These are phyloP conservation scores for Sarocladium strictum DNA, from an alignment of 2,329 filamentous ascomycete genomes.

Conservation along the genomic window DNA sequence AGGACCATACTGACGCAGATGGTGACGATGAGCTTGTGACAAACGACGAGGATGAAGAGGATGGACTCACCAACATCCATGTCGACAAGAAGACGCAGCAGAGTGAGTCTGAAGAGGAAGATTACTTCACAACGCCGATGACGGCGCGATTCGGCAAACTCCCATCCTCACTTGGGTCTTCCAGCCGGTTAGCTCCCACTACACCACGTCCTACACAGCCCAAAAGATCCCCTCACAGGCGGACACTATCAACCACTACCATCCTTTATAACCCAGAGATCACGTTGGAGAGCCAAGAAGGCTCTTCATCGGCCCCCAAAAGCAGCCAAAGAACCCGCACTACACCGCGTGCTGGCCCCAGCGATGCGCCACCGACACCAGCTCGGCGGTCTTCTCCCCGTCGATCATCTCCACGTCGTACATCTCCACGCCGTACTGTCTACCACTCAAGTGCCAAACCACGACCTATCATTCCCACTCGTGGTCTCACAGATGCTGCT, in stretches of 20 bases:
- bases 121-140: constrained; percentile 51
- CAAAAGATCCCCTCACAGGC: constrained; percentile 49
- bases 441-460: constrained; percentile 44
- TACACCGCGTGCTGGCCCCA: constrained; percentile 3
- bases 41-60: constrained; percentile 66
- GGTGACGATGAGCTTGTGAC: constrained; percentile 87
- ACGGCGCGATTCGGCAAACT: constrained; percentile 33
- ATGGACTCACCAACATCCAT: constrained; percentile 38
- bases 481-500: constrained; percentile 27
- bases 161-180: constrained; percentile 28
- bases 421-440: constrained; percentile 37
- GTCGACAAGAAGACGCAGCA: constrained; percentile 23
- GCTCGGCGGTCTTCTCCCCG: constrained; percentile 38
- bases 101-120: constrained; percentile 30
- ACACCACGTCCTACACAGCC: constrained; percentile 26
- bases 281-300: constrained; percentile 27
- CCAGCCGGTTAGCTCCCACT: constrained; percentile 21
- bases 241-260: constrained; percentile 75
- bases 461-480: constrained; percentile 48
- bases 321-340: constrained; percentile 6
- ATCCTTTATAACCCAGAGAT: constrained; percentile 74
- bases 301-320: constrained; percentile 36
- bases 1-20: constrained; percentile 72
- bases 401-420: constrained; percentile 40
- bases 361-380: constrained; percentile 1